These are phyloP conservation scores for Waltiozyma sp. DNA, from an alignment of 1,139 yeast genomes.

Conservation along the genomic window DNA sequence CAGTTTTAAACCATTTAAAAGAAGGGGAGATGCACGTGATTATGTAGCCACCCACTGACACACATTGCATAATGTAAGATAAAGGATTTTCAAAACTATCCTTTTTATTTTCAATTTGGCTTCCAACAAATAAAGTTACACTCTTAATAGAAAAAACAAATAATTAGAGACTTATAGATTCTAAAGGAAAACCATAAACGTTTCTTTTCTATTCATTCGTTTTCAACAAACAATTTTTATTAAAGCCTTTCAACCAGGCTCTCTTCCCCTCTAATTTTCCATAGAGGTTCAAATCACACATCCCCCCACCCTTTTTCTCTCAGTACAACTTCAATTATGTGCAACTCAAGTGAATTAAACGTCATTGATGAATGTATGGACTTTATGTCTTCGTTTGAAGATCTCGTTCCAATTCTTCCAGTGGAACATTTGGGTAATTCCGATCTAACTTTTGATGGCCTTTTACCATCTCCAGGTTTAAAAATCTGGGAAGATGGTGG, in stretches of 20 bases:
- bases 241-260: neutral
- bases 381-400: constrained; percentile 13
- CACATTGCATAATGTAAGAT: too few species aligned
- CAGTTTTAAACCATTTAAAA: too few species aligned
- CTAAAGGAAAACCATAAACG: neutral
- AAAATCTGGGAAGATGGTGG: constrained; percentile 44
- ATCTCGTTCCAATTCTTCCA: constrained; percentile 24
- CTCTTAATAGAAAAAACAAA: too few species aligned
- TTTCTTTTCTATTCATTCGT: neutral
- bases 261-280: neutral
- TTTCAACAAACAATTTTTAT: neutral
- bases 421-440: constrained; percentile 29
- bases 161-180: neutral
- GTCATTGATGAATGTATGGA: neutral
- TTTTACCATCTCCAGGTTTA: constrained; percentile 26
- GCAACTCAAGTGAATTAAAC: too few species aligned
- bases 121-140: too few species aligned
- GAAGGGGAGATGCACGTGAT: too few species aligned
- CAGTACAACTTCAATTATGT: too few species aligned
- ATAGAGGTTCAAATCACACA: neutral
- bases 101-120: too few species aligned
- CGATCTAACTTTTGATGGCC: constrained; percentile 31
- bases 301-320: neutral
- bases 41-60: too few species aligned
- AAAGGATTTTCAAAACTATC: too few species aligned